Evolutionary conservation across 805 yeast genomes (phyloP).

Genomic region (Torulaspora gathmanii): DNA sequence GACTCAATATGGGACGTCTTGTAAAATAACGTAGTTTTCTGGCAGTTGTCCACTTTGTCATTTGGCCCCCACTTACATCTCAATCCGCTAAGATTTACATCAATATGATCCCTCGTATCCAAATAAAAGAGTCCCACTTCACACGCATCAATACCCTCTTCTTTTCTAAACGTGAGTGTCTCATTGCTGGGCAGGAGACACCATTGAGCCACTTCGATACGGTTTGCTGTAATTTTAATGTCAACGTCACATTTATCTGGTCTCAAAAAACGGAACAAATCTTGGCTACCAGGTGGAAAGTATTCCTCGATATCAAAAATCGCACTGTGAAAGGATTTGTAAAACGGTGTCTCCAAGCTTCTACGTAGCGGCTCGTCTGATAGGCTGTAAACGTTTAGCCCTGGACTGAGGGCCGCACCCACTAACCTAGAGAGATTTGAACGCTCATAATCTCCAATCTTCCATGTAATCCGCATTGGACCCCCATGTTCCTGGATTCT

Average conservation of each 20-base stretch:
- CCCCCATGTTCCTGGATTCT: neutral
- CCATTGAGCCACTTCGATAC: conserved; percentile 23
- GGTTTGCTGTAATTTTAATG: neutral
- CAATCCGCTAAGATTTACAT: conserved; percentile 27
- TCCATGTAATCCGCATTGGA: conserved; percentile 20
- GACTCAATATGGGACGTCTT: conserved; percentile 14
- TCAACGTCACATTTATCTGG: conserved; percentile 10
- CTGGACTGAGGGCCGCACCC: conserved; percentile 16
- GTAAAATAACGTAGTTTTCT: conserved; percentile 28
- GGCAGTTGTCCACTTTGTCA: conserved; percentile 23
- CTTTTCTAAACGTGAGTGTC: conserved; percentile 7
- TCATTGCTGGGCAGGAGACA: conserved; percentile 8
- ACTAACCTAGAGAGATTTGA: conserved; percentile 1
- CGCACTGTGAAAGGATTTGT: conserved; percentile 15
- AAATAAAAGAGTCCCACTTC: conserved; percentile 31
- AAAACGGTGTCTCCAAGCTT: conserved; percentile 14
- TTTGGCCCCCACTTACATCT: conserved; percentile 28
- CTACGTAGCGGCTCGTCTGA: neutral
- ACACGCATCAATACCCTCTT: conserved; percentile 9
- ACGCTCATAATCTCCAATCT: neutral
- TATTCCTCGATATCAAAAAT: conserved; percentile 3
- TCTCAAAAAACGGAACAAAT: conserved; percentile 1
- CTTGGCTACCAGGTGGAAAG: conserved; percentile 1
- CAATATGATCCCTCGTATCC: conserved; percentile 22
- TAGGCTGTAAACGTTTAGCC: conserved; percentile 20